Base-by-base conservation (phyloP, 805 yeast species). In the Wickerhamiella occidentalis region DNA sequence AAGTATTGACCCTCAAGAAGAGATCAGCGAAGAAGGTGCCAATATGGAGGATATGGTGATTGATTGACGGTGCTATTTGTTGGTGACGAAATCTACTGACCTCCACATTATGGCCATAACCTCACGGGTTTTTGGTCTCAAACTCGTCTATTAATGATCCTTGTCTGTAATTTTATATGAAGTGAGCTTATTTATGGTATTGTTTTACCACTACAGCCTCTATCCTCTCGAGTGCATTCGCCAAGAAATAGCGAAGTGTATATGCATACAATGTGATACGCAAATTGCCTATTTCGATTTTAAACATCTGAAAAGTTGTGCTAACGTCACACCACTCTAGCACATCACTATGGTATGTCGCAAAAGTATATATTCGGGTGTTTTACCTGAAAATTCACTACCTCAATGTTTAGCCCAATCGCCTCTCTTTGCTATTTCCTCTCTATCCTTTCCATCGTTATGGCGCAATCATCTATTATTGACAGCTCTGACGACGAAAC, bases 1-100 rank as follows among this genome's bases (percentile, higher is more conserved):
- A n/a, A 55, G 54, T 40, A 48, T 45, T 7, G 55, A 55, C 21
- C 47, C 33, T 12, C 40, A n/a, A 15, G 21, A 18, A n/a, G 26
- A 38, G 5, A 26, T n/a, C 5, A 17, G 3, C 7, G 26, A 21
- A 21, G 42, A 38, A 12, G 26, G 17, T 11, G 26, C 25, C 5
- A 21, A 38, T 21, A 9, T 21, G 17, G 42, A 38, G 25, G 42
- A 38, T 38, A 38, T 38, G 42, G 26, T 38, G 17, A 38, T 38
- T 38, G 42, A 22, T 11, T 38, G 19, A 17, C 11, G n/a, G n/a
- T 25, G 28, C 6, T 6, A 12, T 33, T 33, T 33, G 12, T 33
- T 33, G 12, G 15, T n/a, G 6, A n/a, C 37, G 12, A 7, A 6
- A 12, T 7, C 18, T 6, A 33, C 37, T 15, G 15, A 22, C 15